Base-by-base conservation (phyloP, 78 protist genomes). In the Tieghemostelium lacteum region DNA sequence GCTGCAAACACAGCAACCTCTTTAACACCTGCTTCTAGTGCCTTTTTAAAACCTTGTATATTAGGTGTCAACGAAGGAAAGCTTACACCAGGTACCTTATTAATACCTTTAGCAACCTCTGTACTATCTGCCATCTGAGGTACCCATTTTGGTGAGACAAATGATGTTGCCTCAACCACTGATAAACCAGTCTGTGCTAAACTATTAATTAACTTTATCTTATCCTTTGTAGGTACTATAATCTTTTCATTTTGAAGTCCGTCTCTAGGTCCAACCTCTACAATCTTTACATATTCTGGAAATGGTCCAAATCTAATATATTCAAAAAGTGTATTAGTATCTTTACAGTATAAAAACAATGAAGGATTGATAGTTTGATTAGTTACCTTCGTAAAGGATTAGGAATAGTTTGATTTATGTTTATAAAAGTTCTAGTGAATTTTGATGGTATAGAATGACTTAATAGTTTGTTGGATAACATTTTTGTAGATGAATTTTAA, bases 181-280 rank as follows among this genome's bases (percentile, higher is more conserved):
- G 73, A 58, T n/a, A 92, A 64, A 7, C 95, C 94, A 14, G 97
- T 72, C 1, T n/a, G 31, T 26, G 96, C 7, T 17, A 97, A 94
- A 67, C 28, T 6, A 49, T 97, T 34, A 69, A 97, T 96, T 49
- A 97, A 61, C 34, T 88, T 40, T 3, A 96, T 67, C 54, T 96
- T 96, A 62, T 52, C 89, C 1, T 61, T 70, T 3, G 99, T 86
- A 24, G 94, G 83, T 28, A 86, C 85, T 31, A 87, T 60, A 52
- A 12, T 17, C 54, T 92, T 88, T 85, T 97, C 99, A 80, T 95
- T 97, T 76, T 97, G 99, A 65, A 97, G 60, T 8, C 99, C 99
- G 54, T 97, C 99, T 29, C 98, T 65, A 17, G 99, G 96, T 14
- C 99, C 98, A 6, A 97, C 97, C 26, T 97, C 99, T 16, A 95